These are phyloP conservation scores for Schrenkiella parvula DNA, from an alignment of 345 rosid genomes.

Conservation along the genomic window DNA sequence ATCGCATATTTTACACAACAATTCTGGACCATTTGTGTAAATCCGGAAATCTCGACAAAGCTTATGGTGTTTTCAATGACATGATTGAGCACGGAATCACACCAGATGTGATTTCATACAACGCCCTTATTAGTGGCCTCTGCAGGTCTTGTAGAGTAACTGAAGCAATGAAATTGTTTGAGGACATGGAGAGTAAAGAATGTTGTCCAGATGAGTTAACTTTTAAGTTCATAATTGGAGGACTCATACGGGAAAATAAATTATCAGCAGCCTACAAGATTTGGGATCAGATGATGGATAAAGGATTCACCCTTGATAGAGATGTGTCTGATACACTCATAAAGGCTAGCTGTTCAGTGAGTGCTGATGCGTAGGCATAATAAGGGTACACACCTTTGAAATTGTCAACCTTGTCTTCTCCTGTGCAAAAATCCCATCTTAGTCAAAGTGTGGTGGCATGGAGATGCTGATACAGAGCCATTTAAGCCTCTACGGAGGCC, in stretches of 20 bases:
- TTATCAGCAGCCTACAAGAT: slow-evolving; percentile 58
- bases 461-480: slow-evolving; percentile 8
- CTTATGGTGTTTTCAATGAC: slow-evolving; percentile 54
- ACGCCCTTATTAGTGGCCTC: slow-evolving; percentile 74
- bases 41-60: slow-evolving; percentile 64
- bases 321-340: slow-evolving; percentile 63
- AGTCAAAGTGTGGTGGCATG: not conserved
- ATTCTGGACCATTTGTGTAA: slow-evolving; percentile 75
- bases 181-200: slow-evolving; percentile 68
- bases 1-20: slow-evolving; percentile 73
- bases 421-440: slow-evolving; percentile 6
- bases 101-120: slow-evolving; percentile 76
- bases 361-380: slow-evolving; percentile 19
- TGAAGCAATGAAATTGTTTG: slow-evolving; percentile 59
- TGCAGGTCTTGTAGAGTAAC: slow-evolving; percentile 58
- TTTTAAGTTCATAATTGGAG: slow-evolving; percentile 75
- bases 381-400: not conserved
- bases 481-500: slow-evolving; percentile 10
- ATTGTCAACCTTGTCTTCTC: not conserved
- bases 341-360: slow-evolving; percentile 30
- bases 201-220: slow-evolving; percentile 75
- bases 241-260: slow-evolving; percentile 63
- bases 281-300: slow-evolving; percentile 99
- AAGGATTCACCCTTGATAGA: slow-evolving; percentile 86
- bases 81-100: slow-evolving; percentile 67